Conservation (phyloP, 2,329 filamentous ascomycete species). For the Penicillium sp. region DNA sequence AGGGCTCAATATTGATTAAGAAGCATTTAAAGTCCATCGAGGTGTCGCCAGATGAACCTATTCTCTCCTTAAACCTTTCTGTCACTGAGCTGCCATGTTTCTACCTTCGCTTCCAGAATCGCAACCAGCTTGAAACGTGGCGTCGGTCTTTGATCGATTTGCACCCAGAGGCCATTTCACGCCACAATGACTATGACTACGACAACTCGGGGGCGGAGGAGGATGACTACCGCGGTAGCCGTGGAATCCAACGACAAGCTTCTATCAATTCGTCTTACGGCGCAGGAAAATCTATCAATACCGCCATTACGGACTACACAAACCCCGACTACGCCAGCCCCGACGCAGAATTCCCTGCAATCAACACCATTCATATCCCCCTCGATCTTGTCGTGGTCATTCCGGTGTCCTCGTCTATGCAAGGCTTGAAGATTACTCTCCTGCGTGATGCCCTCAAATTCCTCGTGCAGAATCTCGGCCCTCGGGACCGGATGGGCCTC, state of each 20-base stretch:
- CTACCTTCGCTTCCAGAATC: conserved; percentile 82
- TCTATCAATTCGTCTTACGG: conserved; percentile 82
- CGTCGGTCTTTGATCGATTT: conserved; percentile 82
- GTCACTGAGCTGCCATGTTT: conserved; percentile 91
- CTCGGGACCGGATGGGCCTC: conserved; percentile 92
- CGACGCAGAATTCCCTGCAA: conserved; percentile 49
- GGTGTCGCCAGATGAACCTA: conserved; percentile 66
- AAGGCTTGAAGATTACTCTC: conserved; percentile 96
- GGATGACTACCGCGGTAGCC: conserved; percentile 68
- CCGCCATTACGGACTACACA: conserved; percentile 89
- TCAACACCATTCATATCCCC: conserved; percentile 79
- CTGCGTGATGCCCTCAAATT: conserved; percentile 89
- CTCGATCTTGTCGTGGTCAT: conserved; percentile 96
- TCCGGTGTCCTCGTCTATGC: conserved; percentile 96
- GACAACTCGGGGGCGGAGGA: conserved; percentile 83
- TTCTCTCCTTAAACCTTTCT: conserved; percentile 85
- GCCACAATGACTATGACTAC: conserved; percentile 73
- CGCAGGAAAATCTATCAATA: conserved; percentile 75
- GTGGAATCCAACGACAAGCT: conserved; percentile 65
- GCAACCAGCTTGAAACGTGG: conserved; percentile 80
- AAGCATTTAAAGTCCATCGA: conserved; percentile 95
- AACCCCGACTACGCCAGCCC: conserved; percentile 79
- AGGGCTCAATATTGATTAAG: conserved; percentile 97
- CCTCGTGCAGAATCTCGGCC: conserved; percentile 82
- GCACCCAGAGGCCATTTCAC: conserved; percentile 62